Base-by-base conservation (phyloP, 106 monocot genomes). In the Iris macrosiphon region DNA sequence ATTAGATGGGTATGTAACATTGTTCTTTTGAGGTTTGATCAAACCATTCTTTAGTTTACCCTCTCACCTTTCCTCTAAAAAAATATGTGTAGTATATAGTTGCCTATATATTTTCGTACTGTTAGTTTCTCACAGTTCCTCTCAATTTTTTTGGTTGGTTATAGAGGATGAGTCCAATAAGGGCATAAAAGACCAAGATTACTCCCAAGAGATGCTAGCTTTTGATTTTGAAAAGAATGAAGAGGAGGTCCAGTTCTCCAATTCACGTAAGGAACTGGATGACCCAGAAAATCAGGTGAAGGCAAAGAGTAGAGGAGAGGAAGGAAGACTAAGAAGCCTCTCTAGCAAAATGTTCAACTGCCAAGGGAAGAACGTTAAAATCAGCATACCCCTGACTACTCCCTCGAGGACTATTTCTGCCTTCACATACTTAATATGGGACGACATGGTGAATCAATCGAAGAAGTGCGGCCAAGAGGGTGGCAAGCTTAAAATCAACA, bases 131-230 rank as follows among this genome's bases (percentile, higher is more conserved):
- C 10, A 35, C 4, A 35, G 7, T 35, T 35, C 34, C 34, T 35
- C 34, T 35, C 34, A 35, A 4, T 59, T 24, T 24, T 32, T 41
- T n/a, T n/a, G n/a, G n/a, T n/a, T n/a, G n/a, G n/a, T n/a, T n/a
- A 28, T 29, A 81, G 76, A 77, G 59, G 73, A 77, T 8, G 72
- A 76, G 15, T 82, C 81, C 6, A 61, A 64, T 15, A 82, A 52
- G 51, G 59, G 64, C 13, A 29, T 45, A 45, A 21, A 2, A 20
- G 74, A 84, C 3, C 22, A 47, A 16, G 83, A 79, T 1, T 57
- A 67, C 32, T 47, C 27, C 28, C 60, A 74, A 30, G 72, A 79
- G 35, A 61, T 25, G 19, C 22, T 49, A 32, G n/a, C 25, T 23
- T 67, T 42, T 21, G 72, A 79, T 12, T 57, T 67, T 34, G 72